Conservation (phyloP, 2,329 filamentous ascomycete genomes). For the Ramularia collo-cygni region DNA sequence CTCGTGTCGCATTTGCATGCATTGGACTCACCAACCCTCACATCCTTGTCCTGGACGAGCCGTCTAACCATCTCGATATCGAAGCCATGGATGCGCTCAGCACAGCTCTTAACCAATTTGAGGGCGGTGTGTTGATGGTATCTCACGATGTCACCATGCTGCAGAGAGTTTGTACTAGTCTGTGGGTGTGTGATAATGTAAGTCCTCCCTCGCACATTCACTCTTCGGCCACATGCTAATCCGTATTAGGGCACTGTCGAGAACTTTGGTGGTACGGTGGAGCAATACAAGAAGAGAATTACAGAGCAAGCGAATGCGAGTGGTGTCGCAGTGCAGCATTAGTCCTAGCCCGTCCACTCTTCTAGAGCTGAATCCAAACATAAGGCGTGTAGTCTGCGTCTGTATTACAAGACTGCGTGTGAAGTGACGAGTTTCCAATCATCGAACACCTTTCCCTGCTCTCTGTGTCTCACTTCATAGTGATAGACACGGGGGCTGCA, state of each 20-base stretch:
- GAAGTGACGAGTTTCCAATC: too few relatives aligned
- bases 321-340: slow-evolving; percentile 57
- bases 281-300: slow-evolving; percentile 97
- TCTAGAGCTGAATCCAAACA: too few relatives aligned
- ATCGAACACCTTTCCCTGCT: too few relatives aligned
- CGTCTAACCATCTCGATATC: slow-evolving; percentile 97
- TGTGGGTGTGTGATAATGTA: slow-evolving; percentile 87
- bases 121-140: slow-evolving; percentile 96
- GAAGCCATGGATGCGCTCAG: slow-evolving; percentile 94
- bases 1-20: slow-evolving; percentile 96
- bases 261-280: slow-evolving; percentile 91
- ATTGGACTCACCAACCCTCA: slow-evolving; percentile 89
- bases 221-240: too few relatives aligned
- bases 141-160: slow-evolving; percentile 99
- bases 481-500: too few relatives aligned
- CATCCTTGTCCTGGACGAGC: slow-evolving; percentile 95
- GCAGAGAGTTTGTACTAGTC: slow-evolving; percentile 85
- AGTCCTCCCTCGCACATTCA: too few relatives aligned
- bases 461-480: too few relatives aligned
- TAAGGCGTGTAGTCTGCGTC: too few relatives aligned
- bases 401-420: too few relatives aligned
- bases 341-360: too few relatives aligned
- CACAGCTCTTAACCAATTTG: slow-evolving; percentile 74
- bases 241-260: slow-evolving; percentile 64
- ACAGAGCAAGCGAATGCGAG: slow-evolving; percentile 65